Percentiles rank a stretch among this genome's conserved stretches.
These are phyloP conservation scores for Sequoia sempervirens DNA, from an alignment of 75 land plant species.

Conservation along the genomic window DNA sequence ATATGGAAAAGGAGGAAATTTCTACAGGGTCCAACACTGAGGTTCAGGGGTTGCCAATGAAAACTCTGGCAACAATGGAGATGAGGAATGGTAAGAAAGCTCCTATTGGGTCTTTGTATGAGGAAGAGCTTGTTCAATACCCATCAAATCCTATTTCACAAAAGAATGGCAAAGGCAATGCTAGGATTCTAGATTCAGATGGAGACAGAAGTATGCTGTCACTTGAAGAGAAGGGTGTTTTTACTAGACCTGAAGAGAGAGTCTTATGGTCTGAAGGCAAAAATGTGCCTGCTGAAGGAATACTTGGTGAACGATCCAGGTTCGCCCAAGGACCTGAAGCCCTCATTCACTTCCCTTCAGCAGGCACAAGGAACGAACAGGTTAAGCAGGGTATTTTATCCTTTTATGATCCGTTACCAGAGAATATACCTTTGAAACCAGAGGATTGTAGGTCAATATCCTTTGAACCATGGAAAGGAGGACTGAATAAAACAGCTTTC, in stretches of 20 bases:
- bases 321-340: neutral
- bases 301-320: neutral
- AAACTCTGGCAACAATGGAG: neutral
- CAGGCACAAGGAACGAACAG: neutral
- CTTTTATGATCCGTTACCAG: slow-evolving; percentile 18
- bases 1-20: slow-evolving; percentile 3
- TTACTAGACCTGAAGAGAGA: neutral
- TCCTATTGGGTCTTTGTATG: neutral
- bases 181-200: neutral
- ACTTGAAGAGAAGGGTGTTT: neutral
- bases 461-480: slow-evolving; percentile 27
- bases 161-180: neutral
- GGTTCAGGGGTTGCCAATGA: neutral
- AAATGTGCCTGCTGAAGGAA: neutral
- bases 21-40: neutral
- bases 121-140: neutral
- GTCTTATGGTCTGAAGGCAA: neutral
- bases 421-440: slow-evolving; percentile 27
- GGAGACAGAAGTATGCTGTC: slow-evolving; percentile 1
- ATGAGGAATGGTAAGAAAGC: neutral
- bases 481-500: slow-evolving; percentile 37
- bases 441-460: slow-evolving; percentile 14
- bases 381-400: slow-evolving; percentile 2
- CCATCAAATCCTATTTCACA: neutral
- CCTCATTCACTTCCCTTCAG: slow-evolving; percentile 1